Conservation (phyloP, 2,329 filamentous ascomycete species). For the Paraconiothyrium sp. region DNA sequence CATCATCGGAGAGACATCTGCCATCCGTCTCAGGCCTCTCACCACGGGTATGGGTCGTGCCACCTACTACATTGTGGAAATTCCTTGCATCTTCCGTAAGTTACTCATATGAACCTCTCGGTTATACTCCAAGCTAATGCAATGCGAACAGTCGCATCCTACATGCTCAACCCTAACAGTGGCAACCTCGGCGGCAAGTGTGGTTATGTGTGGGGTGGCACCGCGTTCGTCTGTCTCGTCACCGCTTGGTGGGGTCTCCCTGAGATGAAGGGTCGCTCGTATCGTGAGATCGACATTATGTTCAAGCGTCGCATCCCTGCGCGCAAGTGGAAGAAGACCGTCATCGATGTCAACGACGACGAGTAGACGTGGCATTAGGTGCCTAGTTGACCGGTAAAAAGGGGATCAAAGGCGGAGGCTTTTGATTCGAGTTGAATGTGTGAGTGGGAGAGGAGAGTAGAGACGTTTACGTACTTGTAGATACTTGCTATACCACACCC, state of each 20-base stretch:
- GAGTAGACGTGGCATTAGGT: slow-evolving; percentile 58
- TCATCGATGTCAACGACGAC: slow-evolving; percentile 68
- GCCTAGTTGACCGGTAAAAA: neutral
- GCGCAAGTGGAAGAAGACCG: slow-evolving; percentile 65
- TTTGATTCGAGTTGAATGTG: neutral
- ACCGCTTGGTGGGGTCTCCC: slow-evolving; percentile 62
- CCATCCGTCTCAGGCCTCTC: slow-evolving; percentile 71
- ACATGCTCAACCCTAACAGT: slow-evolving; percentile 67
- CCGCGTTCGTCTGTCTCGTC: slow-evolving; percentile 65
- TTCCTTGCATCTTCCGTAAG: slow-evolving; percentile 71
- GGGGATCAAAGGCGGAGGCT: neutral
- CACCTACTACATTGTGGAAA: slow-evolving; percentile 71
- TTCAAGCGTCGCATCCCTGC: slow-evolving; percentile 60
- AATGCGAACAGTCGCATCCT: slow-evolving; percentile 58
- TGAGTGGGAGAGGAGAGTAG: neutral
- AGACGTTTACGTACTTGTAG: neutral
- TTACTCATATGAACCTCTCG: slow-evolving; percentile 67
- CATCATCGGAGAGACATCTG: slow-evolving; percentile 73
- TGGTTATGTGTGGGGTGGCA: slow-evolving; percentile 47
- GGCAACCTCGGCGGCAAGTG: slow-evolving; percentile 54
- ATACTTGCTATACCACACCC: neutral
- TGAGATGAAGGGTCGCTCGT: slow-evolving; percentile 63
- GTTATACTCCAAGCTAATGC: slow-evolving; percentile 24
- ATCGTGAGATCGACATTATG: slow-evolving; percentile 61
- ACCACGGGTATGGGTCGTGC: slow-evolving; percentile 72